Evolutionary conservation across 768 basidiomycete genomes (phyloP), one percentile per base, ranked within the genome.

Genomic region (Russula sp.): DNA sequence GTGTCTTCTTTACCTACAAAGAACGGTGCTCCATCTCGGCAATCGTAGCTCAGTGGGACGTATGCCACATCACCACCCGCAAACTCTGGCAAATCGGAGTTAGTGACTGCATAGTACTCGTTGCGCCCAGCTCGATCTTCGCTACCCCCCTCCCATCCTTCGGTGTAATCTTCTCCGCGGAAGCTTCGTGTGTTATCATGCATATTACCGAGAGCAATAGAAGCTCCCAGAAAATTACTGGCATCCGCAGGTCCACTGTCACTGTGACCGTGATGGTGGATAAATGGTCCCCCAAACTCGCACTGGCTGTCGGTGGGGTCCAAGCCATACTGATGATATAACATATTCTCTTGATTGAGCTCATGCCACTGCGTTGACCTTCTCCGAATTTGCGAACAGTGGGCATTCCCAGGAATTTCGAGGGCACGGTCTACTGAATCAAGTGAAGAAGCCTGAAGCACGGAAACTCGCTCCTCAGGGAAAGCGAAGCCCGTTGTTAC

Each of bases 401-500:
- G 36, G 16, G 35, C n/a, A 29, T 36, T 36, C 18, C 14, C 14
- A 11, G 64, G 50, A 41, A 47, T 11, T 3, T 49, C 46, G 5
- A 42, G n/a, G 16, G 52, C 62, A 6, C 41, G 46, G 25, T 63
- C 62, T 7, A 59, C 51, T 4, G 46, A 59, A 34, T 59, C 62
- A 1, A 55, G 57, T 32, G 62, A 63, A 63, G 57, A 49, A 42
- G 58, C 14, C 25, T 49, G 57, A 16, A 29, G 22, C 22, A 38
- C 14, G 16, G 57, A 49, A 55, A 48, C 3, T 11, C 25, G 34
- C 25, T 43, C 58, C 16, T 58, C 46, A 7, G 45, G 39, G 39
- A 29, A 29, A n/a, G 39, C 10, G 39, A 20, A 32, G 0, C 38
- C 11, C 14, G 36, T 53, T n/a, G 22, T n/a, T 11, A 7, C 39